Conservation (phyloP, 2,329 filamentous ascomycete genomes). For the Penicillium oxalicum region DNA sequence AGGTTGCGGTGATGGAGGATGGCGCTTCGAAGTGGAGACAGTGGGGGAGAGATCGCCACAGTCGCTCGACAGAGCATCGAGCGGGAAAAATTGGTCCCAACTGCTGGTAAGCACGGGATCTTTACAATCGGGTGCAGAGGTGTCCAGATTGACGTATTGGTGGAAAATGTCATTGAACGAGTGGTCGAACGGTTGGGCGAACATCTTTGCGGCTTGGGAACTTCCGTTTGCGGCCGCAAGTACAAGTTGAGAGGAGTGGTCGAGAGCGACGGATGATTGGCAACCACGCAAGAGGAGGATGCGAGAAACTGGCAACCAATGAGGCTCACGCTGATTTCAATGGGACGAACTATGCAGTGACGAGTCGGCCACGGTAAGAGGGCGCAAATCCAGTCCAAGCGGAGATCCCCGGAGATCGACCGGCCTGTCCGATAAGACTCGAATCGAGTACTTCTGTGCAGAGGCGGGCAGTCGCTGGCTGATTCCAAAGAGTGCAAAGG, state of each 20-base stretch:
- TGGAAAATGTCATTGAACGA: slow-evolving; percentile 58
- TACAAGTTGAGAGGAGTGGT: slow-evolving; percentile 13
- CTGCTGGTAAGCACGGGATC: slow-evolving; percentile 43
- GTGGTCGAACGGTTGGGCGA: slow-evolving; percentile 45
- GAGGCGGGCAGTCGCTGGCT: not conserved
- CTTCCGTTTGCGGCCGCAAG: slow-evolving; percentile 36
- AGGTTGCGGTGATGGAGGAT: slow-evolving; percentile 42
- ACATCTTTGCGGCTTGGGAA: slow-evolving; percentile 47
- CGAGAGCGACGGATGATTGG: slow-evolving; percentile 27
- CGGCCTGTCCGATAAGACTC: not conserved
- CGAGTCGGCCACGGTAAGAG: too few relatives aligned
- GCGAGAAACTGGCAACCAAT: not conserved
- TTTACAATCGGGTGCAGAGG: slow-evolving; percentile 45
- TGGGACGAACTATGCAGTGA: slow-evolving; percentile 6
- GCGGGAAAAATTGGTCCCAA: slow-evolving; percentile 48
- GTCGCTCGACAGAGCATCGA: slow-evolving; percentile 47
- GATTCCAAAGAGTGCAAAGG: slow-evolving; percentile 10
- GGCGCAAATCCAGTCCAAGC: slow-evolving; percentile 9
- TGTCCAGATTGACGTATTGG: slow-evolving; percentile 56
- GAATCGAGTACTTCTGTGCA: not conserved
- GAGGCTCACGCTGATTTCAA: slow-evolving; percentile 7
- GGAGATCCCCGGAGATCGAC: slow-evolving; percentile 11
- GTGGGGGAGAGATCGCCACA: slow-evolving; percentile 47
- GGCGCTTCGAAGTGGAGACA: slow-evolving; percentile 41
- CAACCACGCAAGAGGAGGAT: slow-evolving; percentile 8